A percentile compares a stretch with the other conserved stretches of the same genome.
Evolutionary conservation across 768 basidiomycete species (phyloP).

Genomic region (Termitomyces bulborhizus): DNA sequence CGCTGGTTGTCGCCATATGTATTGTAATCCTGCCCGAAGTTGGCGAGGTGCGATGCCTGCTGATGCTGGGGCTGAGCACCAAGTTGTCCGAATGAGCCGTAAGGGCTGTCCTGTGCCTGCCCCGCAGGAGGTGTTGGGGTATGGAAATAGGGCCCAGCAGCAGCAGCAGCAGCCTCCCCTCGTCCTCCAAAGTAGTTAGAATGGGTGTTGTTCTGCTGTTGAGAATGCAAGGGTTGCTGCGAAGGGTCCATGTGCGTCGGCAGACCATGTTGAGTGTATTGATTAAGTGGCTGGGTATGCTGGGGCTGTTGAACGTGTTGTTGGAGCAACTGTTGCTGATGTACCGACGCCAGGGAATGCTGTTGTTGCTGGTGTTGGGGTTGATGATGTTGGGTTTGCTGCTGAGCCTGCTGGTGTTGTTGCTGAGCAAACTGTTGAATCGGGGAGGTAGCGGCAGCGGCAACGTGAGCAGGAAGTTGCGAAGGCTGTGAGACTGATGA

Average conservation of each 20-base stretch:
- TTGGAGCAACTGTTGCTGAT: conserved; percentile 6
- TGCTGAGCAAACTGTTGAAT: conserved; percentile 37
- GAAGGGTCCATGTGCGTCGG: conserved; percentile 60
- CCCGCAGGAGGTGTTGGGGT: conserved; percentile 67
- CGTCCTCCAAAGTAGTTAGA: conserved; percentile 63
- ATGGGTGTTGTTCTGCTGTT: conserved; percentile 40
- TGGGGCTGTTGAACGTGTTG: conserved; percentile 2
- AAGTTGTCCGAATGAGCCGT: conserved; percentile 64
- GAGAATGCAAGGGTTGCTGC: conserved; percentile 33
- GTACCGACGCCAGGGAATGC: conserved; percentile 14
- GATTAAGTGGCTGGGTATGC: conserved; percentile 34
- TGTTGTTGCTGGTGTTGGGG: conserved; percentile 26
- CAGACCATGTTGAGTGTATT: conserved; percentile 63
- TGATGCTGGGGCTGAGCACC: conserved; percentile 51
- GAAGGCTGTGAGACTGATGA: conserved; percentile 22
- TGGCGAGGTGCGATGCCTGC: conserved; percentile 46
- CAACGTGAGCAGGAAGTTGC: conserved; percentile 27
- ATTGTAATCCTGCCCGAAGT: conserved; percentile 60
- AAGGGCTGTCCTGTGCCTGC: conserved; percentile 57
- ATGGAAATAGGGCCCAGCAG: conserved; percentile 61
- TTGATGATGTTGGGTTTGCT: conserved; percentile 26
- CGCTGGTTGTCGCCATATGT: conserved; percentile 62
- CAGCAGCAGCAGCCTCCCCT: conserved; percentile 37
- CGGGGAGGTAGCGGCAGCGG: conserved; percentile 23
- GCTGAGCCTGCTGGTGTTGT: conserved; percentile 28